phyloP scores from a whole-genome alignment of 495 filamentous ascomycete genomes.

The Chaetomium cochliodes region DNA sequence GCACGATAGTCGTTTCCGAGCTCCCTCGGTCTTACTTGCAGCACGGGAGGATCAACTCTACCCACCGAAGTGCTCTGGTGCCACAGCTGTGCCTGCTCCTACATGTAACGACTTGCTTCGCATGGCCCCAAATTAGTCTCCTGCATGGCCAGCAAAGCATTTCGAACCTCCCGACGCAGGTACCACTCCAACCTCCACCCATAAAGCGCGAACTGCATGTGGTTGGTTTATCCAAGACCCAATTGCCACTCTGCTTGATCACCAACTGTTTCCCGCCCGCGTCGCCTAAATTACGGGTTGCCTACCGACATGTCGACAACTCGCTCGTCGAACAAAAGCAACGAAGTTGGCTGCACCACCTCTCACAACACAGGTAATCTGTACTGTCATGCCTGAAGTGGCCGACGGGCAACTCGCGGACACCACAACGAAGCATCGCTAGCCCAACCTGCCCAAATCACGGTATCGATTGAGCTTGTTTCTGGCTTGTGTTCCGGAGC shows the following conservation, averaged over 20 bases:
- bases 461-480: background rate
- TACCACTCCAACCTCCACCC: background rate
- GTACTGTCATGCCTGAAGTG: no score
- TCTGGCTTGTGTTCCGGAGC: conserved; percentile 11
- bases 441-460: conserved; percentile 4
- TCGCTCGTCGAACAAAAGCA: background rate
- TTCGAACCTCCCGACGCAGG: background rate
- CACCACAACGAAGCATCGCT: background rate
- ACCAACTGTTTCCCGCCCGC: no score
- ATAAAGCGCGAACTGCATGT: no score
- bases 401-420: no score
- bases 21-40: no score
- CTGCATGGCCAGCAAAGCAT: background rate
- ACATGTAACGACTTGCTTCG: background rate
- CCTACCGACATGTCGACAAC: no score
- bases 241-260: background rate
- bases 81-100: no score
- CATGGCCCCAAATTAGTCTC: background rate
- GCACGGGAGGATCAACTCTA: no score
- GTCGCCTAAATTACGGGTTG: no score
- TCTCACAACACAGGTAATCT: no score
- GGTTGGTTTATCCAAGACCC: background rate
- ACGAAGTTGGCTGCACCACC: background rate
- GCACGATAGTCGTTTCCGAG: no score
- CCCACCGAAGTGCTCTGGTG: no score